Base-by-base conservation (phyloP, 2,329 filamentous ascomycete genomes). In the Colletotrichum abscissum region DNA sequence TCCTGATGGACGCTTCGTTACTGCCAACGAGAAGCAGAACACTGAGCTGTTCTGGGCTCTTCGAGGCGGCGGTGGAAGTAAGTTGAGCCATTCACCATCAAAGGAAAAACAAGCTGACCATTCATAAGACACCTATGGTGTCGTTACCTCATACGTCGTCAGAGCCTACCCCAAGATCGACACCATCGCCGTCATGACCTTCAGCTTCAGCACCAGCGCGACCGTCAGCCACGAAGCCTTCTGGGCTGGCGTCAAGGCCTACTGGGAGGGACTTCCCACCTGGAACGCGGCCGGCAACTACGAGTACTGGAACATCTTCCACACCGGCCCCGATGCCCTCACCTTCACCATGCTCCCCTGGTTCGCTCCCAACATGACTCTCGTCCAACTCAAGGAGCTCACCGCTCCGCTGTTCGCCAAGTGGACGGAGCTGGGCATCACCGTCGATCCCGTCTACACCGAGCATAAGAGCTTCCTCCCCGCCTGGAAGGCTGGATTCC, bases 81-180 rank as follows among this genome's bases (percentile, higher is more conserved):
- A 57, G 67, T 22, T 63, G 14, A 5, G 30, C 1, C 3, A 1
- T 26, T 26, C 16, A 2, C 3, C 2, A 6, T 38, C 14, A 4
- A 1, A 2, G 1, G 16, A 8, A 59, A 5, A 11, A 16, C 24
- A 8, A 3, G 82, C 81, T 0, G 77, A 77, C 0, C 73, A 86
- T 33, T 88, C 91, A 73, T 69, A 81, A 0, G 90, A 92, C 24
- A 91, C 85, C 24, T 92, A 88, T 75, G 90, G 84, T 2, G 83
- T 92, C 1, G 88, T 92, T 1, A 79, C 85, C 6, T 89, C 87
- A 1, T 83, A 91, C 78, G 91, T 88, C 0, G 82, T 87, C 52
- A 88, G 87, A 75, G 84, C 86, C 1, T 83, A 90, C 76, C 79
- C 82, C 1, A 84, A 87, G 69, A 78, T 78, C 2, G 55, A 57